Evolutionary conservation across 2,329 filamentous ascomycete genomes (phyloP).

Genomic region (Knoxdaviesia capensis): DNA sequence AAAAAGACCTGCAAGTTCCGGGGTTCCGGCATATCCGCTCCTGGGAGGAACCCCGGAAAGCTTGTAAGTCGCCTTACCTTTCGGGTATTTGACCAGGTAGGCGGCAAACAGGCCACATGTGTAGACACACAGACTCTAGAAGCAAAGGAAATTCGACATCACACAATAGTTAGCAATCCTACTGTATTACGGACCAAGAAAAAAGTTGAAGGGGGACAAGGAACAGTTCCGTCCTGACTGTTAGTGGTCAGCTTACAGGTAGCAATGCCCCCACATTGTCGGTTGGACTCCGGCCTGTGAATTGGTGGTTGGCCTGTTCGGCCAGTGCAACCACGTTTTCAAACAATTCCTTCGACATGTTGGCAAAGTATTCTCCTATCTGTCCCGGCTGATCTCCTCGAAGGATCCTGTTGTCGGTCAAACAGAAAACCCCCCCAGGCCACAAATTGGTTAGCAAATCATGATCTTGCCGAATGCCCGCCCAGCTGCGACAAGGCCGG

Average conservation of each 20-base stretch:
- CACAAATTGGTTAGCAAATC: neutral
- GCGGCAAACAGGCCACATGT: constrained; percentile 31
- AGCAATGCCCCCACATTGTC: constrained; percentile 33
- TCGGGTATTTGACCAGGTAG: constrained; percentile 30
- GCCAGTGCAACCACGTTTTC: constrained; percentile 25
- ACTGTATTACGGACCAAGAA: too few species aligned
- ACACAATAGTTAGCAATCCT: too few species aligned
- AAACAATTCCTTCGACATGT: constrained; percentile 26
- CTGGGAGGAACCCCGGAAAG: too few species aligned
- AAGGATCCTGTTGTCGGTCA: too few species aligned
- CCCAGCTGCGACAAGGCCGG: too few species aligned
- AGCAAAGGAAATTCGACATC: neutral
- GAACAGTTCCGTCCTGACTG: too few species aligned
- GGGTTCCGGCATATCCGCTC: too few species aligned
- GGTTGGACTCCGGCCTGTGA: constrained; percentile 21
- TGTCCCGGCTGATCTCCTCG: neutral
- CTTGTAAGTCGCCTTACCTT: constrained; percentile 15
- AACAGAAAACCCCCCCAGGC: neutral
- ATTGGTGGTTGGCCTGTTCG: constrained; percentile 30
- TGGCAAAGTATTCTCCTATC: constrained; percentile 4
- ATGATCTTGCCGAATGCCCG: too few species aligned
- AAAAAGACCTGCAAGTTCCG: too few species aligned
- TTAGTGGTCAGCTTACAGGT: constrained; percentile 15
- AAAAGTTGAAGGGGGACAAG: too few species aligned
- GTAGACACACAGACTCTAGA: constrained; percentile 29